phyloP scores from a whole-genome alignment of 75 land plant species.

The Cryptomeria japonica region DNA sequence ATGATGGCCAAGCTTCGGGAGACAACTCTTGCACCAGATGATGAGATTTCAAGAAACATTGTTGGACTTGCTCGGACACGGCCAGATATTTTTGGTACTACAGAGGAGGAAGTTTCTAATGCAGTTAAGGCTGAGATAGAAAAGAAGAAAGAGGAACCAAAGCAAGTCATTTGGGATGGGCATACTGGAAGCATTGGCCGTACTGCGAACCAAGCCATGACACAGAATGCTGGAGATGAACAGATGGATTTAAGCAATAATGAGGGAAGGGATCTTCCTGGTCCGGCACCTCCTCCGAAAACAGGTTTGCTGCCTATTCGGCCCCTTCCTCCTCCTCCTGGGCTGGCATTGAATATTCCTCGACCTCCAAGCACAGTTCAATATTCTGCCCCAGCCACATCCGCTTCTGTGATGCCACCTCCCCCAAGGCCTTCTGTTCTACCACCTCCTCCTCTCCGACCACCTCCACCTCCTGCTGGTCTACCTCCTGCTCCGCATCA shows the following conservation, averaged over 20 bases:
- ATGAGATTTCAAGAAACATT: constrained; percentile 94
- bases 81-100: constrained; percentile 98
- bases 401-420: constrained; percentile 41
- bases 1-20: constrained; percentile 98
- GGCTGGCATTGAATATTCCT: constrained; percentile 82
- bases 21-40: constrained; percentile 95
- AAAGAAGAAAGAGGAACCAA: constrained; percentile 95
- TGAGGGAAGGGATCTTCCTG: constrained; percentile 65
- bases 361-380: constrained; percentile 49
- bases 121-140: constrained; percentile 99
- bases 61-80: constrained; percentile 91
- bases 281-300: constrained; percentile 83
- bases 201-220: constrained; percentile 94
- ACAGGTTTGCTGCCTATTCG: constrained; percentile 67
- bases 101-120: constrained; percentile 98
- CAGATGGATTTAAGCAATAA: constrained; percentile 38
- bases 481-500: constrained; percentile 34
- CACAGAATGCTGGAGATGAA: constrained; percentile 77
- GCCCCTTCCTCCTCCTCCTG: constrained; percentile 85
- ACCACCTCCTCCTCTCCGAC: constrained; percentile 40
- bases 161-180: constrained; percentile 99
- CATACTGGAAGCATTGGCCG: constrained; percentile 96
- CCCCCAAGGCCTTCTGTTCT: constrained; percentile 41
- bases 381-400: constrained; percentile 44
- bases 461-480: constrained; percentile 46